A percentile compares a stretch with the other conserved stretches of the same genome.
These are phyloP conservation scores for Verticillium isaacii DNA, from an alignment of 2,329 filamentous ascomycete species.

Conservation along the genomic window DNA sequence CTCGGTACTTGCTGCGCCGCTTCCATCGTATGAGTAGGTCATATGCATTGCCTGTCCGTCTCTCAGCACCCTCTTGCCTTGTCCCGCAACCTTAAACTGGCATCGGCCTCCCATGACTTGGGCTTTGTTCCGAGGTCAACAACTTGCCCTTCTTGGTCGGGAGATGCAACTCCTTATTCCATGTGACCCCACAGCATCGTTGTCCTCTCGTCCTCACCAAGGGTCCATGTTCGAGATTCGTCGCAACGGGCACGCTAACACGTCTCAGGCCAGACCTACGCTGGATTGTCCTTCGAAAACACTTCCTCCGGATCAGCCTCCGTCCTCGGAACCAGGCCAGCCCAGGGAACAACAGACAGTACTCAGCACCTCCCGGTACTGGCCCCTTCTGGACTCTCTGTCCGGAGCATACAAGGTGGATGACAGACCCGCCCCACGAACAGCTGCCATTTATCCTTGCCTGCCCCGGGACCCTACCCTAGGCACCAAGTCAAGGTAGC, in stretches of 20 bases:
- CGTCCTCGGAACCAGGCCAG: background rate
- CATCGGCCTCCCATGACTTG: background rate
- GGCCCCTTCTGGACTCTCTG: background rate
- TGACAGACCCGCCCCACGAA: background rate
- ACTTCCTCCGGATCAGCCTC: background rate
- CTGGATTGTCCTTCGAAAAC: background rate
- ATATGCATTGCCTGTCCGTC: background rate
- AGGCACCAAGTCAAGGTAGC: background rate
- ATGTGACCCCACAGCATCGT: background rate
- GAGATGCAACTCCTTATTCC: background rate
- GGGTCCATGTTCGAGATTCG: background rate
- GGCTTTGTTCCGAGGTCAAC: background rate
- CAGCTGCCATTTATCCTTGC: background rate
- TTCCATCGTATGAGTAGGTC: background rate
- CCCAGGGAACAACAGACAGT: background rate
- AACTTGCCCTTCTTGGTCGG: background rate
- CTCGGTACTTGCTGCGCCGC: background rate
- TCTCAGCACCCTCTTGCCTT: background rate
- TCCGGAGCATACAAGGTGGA: background rate
- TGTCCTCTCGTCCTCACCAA: background rate
- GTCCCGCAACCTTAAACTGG: background rate
- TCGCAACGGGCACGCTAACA: background rate
- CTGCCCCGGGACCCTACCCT: background rate
- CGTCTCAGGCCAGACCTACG: background rate
- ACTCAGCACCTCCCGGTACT: background rate